Evolutionary conservation across 1,139 yeast species (phyloP).

Genomic region (Citeromyces siamensis): DNA sequence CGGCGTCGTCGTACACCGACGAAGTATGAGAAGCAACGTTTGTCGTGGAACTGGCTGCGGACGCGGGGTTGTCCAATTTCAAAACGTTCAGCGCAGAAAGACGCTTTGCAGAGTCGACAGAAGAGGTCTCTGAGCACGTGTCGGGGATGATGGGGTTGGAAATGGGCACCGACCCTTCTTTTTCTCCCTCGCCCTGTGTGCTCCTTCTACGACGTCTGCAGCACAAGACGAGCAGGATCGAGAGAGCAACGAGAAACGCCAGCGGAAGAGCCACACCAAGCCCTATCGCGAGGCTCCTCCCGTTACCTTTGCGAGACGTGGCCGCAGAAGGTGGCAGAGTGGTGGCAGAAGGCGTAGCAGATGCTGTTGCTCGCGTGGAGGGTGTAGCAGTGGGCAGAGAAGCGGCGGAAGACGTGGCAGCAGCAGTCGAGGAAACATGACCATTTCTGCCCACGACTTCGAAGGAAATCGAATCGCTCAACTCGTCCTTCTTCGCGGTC

Average conservation of each 20-base stretch:
- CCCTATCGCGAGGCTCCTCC: slow-evolving; percentile 61
- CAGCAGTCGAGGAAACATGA: slow-evolving; percentile 15
- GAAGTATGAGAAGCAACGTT: slow-evolving; percentile 12
- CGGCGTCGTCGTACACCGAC: slow-evolving; percentile 12
- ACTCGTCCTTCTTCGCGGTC: slow-evolving; percentile 31
- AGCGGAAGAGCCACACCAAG: slow-evolving; percentile 77
- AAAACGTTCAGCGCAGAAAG: slow-evolving; percentile 37
- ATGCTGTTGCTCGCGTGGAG: slow-evolving; percentile 12
- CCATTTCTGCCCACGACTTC: slow-evolving; percentile 33
- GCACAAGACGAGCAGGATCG: slow-evolving; percentile 31
- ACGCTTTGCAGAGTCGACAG: slow-evolving; percentile 25
- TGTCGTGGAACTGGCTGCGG: slow-evolving; percentile 9
- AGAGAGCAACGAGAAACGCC: slow-evolving; percentile 31
- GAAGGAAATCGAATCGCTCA: slow-evolving; percentile 33
- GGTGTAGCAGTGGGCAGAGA: slow-evolving; percentile 16
- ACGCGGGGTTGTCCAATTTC: slow-evolving; percentile 31
- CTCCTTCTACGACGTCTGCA: slow-evolving; percentile 30
- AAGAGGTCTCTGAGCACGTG: slow-evolving; percentile 10
- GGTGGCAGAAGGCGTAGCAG: slow-evolving; percentile 9
- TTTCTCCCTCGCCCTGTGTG: slow-evolving; percentile 18
- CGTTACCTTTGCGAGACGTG: slow-evolving; percentile 11
- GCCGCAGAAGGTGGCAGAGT: slow-evolving; percentile 13
- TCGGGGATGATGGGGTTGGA: slow-evolving; percentile 20
- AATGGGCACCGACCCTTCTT: slow-evolving; percentile 19
- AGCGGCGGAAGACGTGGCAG: slow-evolving; percentile 12